Base-by-base conservation (phyloP, 2,329 filamentous ascomycete species). In the Juglanconis sp. region DNA sequence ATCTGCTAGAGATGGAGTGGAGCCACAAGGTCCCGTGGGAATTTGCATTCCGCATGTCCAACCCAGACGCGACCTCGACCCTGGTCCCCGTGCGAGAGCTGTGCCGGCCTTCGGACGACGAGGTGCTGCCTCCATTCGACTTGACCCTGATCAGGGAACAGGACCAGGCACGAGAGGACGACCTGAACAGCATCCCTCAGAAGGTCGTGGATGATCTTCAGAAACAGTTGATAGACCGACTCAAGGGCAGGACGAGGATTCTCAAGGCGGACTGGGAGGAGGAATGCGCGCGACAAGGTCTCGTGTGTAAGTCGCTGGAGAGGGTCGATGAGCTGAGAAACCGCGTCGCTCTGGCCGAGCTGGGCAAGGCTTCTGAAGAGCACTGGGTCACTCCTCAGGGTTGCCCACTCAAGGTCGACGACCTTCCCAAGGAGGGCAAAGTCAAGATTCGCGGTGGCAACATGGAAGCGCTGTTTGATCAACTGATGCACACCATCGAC, bases 401-500 rank as follows among this genome's bases (percentile, higher is more conserved):
- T 31, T 58, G 61, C 10, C 38, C 50, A n/a, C 42, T 60, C 4
- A 47, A 13, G 6, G 24, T 58, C 4, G 30, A 36, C 13, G 47
- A 48, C 17, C 38, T 63, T 9, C 54, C 58, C 1, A 34, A 42
- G 34, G 47, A 58, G 35, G 61, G 61, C 51, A 57, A 55, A 34
- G 53, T 38, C 11, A 54, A 38, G 8, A 53, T 63, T 31, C 55
- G 61, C 5, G 61, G 61, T 6, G 58, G 61, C 3, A 53, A 48
- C 10, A 63, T 63, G 61, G 61, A 63, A 36, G 54, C 54, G n/a
- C 54, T 57, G 10, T 63, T 63, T n/a, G 58, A 63, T 24, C 34
- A 40, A 34, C 47, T 61, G 11, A 63, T 63, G 61, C 55, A 58
- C 34, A 52, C 51, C 2, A 34, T 58, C 40, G 58, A 61, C 48